A percentile compares a stretch with the other conserved stretches of the same genome.
phyloP scores from a whole-genome alignment of 306 rosid species.

The Pterocarpus santalinus region DNA sequence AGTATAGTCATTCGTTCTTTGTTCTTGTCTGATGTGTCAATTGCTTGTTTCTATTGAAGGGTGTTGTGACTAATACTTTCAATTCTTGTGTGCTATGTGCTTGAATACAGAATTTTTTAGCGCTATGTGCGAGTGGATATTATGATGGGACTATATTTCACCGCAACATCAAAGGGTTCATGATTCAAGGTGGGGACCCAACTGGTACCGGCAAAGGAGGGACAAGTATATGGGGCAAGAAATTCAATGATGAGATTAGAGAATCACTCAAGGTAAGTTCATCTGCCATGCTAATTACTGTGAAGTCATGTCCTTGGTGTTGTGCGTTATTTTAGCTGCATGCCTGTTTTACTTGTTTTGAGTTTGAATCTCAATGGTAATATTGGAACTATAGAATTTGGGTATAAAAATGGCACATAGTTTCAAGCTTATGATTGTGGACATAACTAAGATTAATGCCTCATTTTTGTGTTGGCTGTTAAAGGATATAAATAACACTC shows the following conservation, averaged over 20 bases:
- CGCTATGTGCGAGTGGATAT: constrained; percentile 83
- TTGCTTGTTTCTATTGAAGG: neutral
- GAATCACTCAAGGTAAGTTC: constrained; percentile 85
- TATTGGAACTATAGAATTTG: constrained; percentile 19
- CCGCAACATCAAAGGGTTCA: constrained; percentile 94
- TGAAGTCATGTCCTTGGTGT: constrained; percentile 1
- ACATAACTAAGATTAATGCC: neutral
- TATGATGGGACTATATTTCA: constrained; percentile 97
- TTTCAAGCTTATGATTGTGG: neutral
- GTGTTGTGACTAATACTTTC: constrained; percentile 21
- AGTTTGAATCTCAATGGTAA: constrained; percentile 21
- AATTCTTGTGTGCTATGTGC: constrained; percentile 30
- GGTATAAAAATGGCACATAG: neutral
- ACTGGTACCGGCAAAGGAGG: constrained; percentile 98
- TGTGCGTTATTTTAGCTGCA: neutral
- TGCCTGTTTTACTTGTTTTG: constrained; percentile 8
- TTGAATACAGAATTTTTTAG: constrained; percentile 77
- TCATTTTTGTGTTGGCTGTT: neutral
- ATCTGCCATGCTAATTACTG: neutral
- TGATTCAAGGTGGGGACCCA: constrained; percentile 99
- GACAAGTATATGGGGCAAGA: constrained; percentile 95
- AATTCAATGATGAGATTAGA: constrained; percentile 89
- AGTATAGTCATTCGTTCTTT: neutral
- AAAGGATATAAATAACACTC: neutral
- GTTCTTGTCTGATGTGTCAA: neutral